Evolutionary conservation across 352 stramenopile genomes (phyloP), one percentile per base, ranked within the genome.

Genomic region (Globisporangium carolinianum): DNA sequence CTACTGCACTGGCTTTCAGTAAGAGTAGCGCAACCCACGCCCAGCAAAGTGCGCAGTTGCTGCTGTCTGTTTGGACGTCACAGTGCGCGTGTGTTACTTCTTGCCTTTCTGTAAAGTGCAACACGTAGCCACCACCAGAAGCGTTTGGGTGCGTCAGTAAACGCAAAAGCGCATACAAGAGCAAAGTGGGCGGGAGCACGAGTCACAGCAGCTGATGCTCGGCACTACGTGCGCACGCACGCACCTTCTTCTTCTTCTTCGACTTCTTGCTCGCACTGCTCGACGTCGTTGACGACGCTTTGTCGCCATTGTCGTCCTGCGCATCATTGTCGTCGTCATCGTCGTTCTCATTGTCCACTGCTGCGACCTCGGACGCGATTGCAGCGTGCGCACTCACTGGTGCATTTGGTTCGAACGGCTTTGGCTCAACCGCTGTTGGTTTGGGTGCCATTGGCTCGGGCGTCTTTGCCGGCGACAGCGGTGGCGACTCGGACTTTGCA

Each of bases 181-280:
- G 24, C 24, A 24, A 24, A 24, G 24, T 24, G 24, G 24, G 47
- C 18, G 17, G 11, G 17, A 51, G n/a, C 9, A 51, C 6, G 32
- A 36, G n/a, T 51, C 47, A 6, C 8, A 35, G 24, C 24, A 24
- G 24, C 24, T 24, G 24, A 24, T 2, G 24, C 1, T 24, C 24
- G 17, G 0, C 47, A 8, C 32, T 32, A 39, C 47, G 9, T n/a
- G 6, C 17, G 6, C 47, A 24, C 35, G 17, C 1, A 57, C 67
- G 36, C 53, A 81, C 73, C 70, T 86, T 86, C 77, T 80, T 82
- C 73, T 88, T 88, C 63, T 83, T 83, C 64, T 83, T 86, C n/a
- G 67, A 71, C 58, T 82, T 84, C 55, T 68, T 76, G n/a, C 67
- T 67, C 45, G 63, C 69, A 18, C 66, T 67, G 43, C 70, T 75